Percentiles rank a stretch among this genome's conserved stretches.
Conservation (phyloP, 2,329 filamentous ascomycete genomes). For the Westerdykella sp. region DNA sequence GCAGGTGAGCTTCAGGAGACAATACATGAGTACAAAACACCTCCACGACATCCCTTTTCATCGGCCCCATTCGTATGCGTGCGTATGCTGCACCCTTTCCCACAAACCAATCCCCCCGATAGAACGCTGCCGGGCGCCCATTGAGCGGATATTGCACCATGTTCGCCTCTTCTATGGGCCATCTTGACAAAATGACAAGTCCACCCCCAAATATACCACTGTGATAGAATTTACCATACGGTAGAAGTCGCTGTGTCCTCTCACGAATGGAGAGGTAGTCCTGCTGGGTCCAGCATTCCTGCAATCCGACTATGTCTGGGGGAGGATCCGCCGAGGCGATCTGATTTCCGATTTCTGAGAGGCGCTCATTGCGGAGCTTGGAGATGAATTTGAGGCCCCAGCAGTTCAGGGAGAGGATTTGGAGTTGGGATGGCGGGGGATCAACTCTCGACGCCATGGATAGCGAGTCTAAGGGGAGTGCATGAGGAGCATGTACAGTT, state of each 20-base stretch:
- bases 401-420: conserved; percentile 86
- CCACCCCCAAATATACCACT: conserved; percentile 86
- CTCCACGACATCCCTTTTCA: conserved; percentile 63
- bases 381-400: conserved; percentile 92
- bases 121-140: conserved; percentile 88
- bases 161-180: conserved; percentile 83
- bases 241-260: conserved; percentile 66
- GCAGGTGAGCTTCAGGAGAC: conserved; percentile 4
- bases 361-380: conserved; percentile 67
- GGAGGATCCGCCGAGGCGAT: conserved; percentile 61
- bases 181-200: conserved; percentile 80
- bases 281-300: conserved; percentile 87
- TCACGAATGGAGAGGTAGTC: conserved; percentile 75
- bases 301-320: conserved; percentile 83
- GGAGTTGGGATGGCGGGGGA: conserved; percentile 50
- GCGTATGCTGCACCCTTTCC: conserved; percentile 90
- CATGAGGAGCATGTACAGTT: no score
- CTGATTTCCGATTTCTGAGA: conserved; percentile 76
- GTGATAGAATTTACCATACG: conserved; percentile 89
- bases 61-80: conserved; percentile 64
- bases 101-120: conserved; percentile 91
- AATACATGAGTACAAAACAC: conserved; percentile 86
- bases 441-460: conserved; percentile 18
- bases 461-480: conserved; percentile 2
- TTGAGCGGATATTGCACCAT: conserved; percentile 89